A percentile compares a stretch with the other conserved stretches of the same genome.
Evolutionary conservation across 805 yeast genomes (phyloP).

Genomic region (Candida methanosorbosa): DNA sequence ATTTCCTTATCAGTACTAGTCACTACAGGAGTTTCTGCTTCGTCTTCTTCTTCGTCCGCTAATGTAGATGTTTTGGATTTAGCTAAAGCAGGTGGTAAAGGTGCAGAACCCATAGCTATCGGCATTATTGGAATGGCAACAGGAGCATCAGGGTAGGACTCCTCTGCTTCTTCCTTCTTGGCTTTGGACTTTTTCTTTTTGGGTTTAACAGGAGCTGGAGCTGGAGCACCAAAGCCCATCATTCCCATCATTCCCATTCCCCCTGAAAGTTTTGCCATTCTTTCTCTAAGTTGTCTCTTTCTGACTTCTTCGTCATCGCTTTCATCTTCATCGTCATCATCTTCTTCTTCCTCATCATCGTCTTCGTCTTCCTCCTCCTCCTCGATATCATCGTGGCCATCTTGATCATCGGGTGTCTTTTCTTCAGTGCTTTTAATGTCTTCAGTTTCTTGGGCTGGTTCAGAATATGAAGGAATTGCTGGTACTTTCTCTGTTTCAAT

Average conservation of each 20-base stretch:
- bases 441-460: not conserved
- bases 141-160: conserved; percentile 16
- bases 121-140: conserved; percentile 48
- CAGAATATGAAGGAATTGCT: not conserved
- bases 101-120: conserved; percentile 31
- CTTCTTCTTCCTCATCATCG: conserved; percentile 40
- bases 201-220: conserved; percentile 14
- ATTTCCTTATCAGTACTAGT: no score
- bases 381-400: conserved; percentile 15
- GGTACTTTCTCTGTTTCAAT: not conserved
- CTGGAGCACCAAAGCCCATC: conserved; percentile 44
- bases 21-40: conserved; percentile 3
- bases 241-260: conserved; percentile 73
- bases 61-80: conserved; percentile 3
- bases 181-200: conserved; percentile 18
- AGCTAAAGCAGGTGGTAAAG: conserved; percentile 8
- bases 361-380: conserved; percentile 23
- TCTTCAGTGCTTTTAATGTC: conserved; percentile 7
- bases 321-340: conserved; percentile 44
- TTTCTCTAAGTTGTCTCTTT: conserved; percentile 70
- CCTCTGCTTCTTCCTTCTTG: conserved; percentile 7
- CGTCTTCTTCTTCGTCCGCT: conserved; percentile 9
- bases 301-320: conserved; percentile 72
- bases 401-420: conserved; percentile 14
- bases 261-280: conserved; percentile 95